Conservation (phyloP, 352 stramenopile species). For the Globisporangium nunn region DNA sequence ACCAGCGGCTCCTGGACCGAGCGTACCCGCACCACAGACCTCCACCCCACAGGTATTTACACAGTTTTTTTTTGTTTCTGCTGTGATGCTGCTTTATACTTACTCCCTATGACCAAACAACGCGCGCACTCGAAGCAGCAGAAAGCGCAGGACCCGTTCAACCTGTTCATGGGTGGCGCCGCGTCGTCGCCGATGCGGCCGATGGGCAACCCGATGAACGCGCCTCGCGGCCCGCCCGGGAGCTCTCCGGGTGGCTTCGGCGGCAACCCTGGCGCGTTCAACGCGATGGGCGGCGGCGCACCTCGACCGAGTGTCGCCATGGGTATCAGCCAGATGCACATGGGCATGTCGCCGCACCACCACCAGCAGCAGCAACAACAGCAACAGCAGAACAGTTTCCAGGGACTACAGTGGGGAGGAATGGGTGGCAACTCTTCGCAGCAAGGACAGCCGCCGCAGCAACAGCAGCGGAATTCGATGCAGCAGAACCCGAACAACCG, state of each 20-base stretch:
- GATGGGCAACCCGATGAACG: conserved; percentile 24
- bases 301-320: conserved; percentile 48
- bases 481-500: conserved; percentile 31
- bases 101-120: no score
- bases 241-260: conserved; percentile 16
- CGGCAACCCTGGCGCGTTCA: conserved; percentile 27
- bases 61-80: no score
- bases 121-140: conserved; percentile 6
- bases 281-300: conserved; percentile 25
- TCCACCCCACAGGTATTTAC: conserved; percentile 26
- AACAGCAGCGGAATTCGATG: conserved; percentile 51
- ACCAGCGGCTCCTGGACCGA: conserved; percentile 16
- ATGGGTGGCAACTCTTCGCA: conserved; percentile 40
- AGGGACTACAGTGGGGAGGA: conserved; percentile 75
- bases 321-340: conserved; percentile 84
- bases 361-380: conserved; percentile 40
- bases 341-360: conserved; percentile 39
- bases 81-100: no score
- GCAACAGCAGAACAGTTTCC: conserved; percentile 69
- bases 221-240: conserved; percentile 17
- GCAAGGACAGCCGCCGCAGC: conserved; percentile 39
- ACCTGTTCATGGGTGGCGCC: conserved; percentile 45
- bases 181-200: conserved; percentile 20
- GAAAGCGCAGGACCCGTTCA: conserved; percentile 53
- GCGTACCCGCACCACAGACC: conserved; percentile 23